phyloP scores from a whole-genome alignment of 2,329 filamentous ascomycete species.

The Fusarium verticillioides region DNA sequence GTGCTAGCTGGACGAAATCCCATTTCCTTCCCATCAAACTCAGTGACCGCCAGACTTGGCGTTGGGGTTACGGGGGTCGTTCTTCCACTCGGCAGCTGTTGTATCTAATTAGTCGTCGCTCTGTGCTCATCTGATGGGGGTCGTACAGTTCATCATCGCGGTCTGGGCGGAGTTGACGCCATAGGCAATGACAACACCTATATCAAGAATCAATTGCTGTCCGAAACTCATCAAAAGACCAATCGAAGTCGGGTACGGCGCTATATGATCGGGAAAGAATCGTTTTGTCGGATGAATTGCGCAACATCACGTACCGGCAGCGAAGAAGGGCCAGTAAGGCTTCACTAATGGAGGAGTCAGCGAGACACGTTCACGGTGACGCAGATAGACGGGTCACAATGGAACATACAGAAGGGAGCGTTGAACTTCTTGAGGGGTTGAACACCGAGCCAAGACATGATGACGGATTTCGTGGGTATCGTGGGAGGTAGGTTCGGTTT shows the following conservation, averaged over 20 bases:
- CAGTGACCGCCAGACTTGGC: conserved; percentile 62
- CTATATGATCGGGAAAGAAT: conserved; percentile 8
- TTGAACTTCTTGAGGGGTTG: conserved; percentile 81
- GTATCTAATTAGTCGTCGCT: conserved; percentile 43
- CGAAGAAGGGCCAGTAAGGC: conserved; percentile 94
- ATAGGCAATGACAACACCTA: conserved; percentile 88
- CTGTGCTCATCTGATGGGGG: conserved; percentile 5
- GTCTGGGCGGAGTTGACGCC: conserved; percentile 88
- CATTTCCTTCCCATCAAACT: conserved; percentile 36
- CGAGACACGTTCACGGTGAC: conserved; percentile 39
- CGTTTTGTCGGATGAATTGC: conserved; percentile 25
- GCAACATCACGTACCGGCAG: conserved; percentile 78
- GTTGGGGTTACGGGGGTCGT: conserved; percentile 90
- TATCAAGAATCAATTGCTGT: conserved; percentile 42
- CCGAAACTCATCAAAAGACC: conserved; percentile 29
- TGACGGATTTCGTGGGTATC: conserved; percentile 58
- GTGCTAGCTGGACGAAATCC: conserved; percentile 38
- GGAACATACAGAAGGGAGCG: conserved; percentile 77
- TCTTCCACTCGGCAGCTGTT: conserved; percentile 92
- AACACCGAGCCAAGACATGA: conserved; percentile 79
- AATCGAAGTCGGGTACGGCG: conserved; percentile 32
- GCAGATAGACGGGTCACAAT: conserved; percentile 46
- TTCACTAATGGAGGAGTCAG: conserved; percentile 69
- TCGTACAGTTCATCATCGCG: conserved; percentile 78
- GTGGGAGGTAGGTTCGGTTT: conserved; percentile 51